Evolutionary conservation across 306 rosid species (phyloP).

Genomic region (Malus domestica): ASM211411v1 NC_041798.1:37622001-37622500

Average conservation of each 20-base stretch:
- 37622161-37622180: background rate
- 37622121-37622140: conserved; percentile 26
- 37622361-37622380: conserved; percentile 56
- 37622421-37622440: background rate
- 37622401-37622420: conserved; percentile 8
- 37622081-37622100: conserved; percentile 62
- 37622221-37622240: conserved; percentile 49
- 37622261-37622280: conserved; percentile 27
- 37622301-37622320: conserved; percentile 29
- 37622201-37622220: conserved; percentile 47
- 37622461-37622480: conserved; percentile 10
- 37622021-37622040: conserved; percentile 10
- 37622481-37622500: conserved; percentile 32
- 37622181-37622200: conserved; percentile 48
- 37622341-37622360: conserved; percentile 53
- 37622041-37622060: conserved; percentile 79
- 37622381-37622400: conserved; percentile 71
- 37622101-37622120: conserved; percentile 78
- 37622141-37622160: conserved; percentile 6
- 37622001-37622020: background rate
- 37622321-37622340: conserved; percentile 52
- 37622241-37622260: conserved; percentile 28
- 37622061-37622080: conserved; percentile 48
- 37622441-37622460: conserved; percentile 8
- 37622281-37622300: conserved; percentile 26